Evolutionary conservation across 768 basidiomycete species (phyloP).

Genomic region (Hebeloma cylindrosporum): DNA sequence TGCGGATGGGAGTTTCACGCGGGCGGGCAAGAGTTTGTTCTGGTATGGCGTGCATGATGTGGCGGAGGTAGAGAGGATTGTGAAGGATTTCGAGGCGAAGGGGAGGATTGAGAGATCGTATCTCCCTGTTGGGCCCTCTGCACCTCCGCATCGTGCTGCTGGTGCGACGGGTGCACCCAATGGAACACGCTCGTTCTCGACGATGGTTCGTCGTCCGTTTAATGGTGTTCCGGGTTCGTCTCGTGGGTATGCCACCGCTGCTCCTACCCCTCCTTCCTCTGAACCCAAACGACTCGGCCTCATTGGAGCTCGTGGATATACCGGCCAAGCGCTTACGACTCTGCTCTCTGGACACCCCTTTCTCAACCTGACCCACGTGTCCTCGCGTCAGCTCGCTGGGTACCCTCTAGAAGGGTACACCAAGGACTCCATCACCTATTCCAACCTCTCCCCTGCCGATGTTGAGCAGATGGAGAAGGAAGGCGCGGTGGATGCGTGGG

Average conservation of each 20-base stretch:
- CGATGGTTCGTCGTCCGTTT: conserved; percentile 41
- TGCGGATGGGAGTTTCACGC: conserved; percentile 95
- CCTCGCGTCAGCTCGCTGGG: conserved; percentile 92
- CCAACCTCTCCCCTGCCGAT: conserved; percentile 74
- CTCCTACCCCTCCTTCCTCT: conserved; percentile 44
- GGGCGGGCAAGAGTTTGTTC: conserved; percentile 91
- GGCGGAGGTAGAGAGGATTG: conserved; percentile 84
- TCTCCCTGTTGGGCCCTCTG: conserved; percentile 81
- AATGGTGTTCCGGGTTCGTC: conserved; percentile 46
- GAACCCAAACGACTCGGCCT: conserved; percentile 89
- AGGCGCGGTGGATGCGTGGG: conserved; percentile 95
- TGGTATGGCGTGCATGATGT: conserved; percentile 97
- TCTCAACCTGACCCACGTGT: conserved; percentile 91
- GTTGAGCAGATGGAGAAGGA: conserved; percentile 88
- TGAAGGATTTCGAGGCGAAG: conserved; percentile 72
- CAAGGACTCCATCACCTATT: conserved; percentile 72
- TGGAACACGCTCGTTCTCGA: conserved; percentile 59
- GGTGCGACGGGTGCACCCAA: conserved; percentile 26
- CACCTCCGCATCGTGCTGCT: conserved; percentile 52
- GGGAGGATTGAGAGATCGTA: conserved; percentile 86
- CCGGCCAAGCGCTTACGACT: conserved; percentile 87
- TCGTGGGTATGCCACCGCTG: conserved; percentile 81
- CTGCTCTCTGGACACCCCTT: conserved; percentile 89
- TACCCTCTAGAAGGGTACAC: conserved; percentile 76
- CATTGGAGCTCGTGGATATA: conserved; percentile 95